These are phyloP conservation scores for Melaleuca alternifolia DNA, from an alignment of 345 rosid species.

Conservation along the genomic window DNA sequence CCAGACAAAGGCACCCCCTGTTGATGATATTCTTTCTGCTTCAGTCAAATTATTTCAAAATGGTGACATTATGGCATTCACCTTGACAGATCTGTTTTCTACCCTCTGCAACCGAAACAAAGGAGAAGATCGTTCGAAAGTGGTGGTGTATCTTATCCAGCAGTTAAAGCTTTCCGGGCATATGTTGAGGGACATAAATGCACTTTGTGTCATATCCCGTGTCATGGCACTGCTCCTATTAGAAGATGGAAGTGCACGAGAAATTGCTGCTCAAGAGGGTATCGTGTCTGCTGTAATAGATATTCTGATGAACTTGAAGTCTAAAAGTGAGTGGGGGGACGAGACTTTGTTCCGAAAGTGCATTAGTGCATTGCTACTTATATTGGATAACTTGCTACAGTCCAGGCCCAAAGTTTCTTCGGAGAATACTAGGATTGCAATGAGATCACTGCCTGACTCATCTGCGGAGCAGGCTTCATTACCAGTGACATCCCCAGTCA, in stretches of 20 bases:
- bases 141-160: slow-evolving; percentile 66
- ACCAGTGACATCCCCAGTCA: slow-evolving; percentile 15
- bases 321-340: slow-evolving; percentile 32
- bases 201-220: slow-evolving; percentile 79
- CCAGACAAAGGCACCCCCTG: slow-evolving; percentile 57
- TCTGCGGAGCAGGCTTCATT: slow-evolving; percentile 25
- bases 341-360: slow-evolving; percentile 69
- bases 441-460: slow-evolving; percentile 38
- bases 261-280: slow-evolving; percentile 73
- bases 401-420: slow-evolving; percentile 42
- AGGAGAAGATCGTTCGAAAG: slow-evolving; percentile 81
- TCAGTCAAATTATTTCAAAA: slow-evolving; percentile 66
- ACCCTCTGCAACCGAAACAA: slow-evolving; percentile 82
- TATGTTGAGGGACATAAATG: slow-evolving; percentile 52
- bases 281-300: slow-evolving; percentile 51
- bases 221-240: slow-evolving; percentile 69
- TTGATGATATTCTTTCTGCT: slow-evolving; percentile 79
- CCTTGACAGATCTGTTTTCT: slow-evolving; percentile 78
- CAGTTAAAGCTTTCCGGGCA: slow-evolving; percentile 72
- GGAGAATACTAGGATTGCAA: slow-evolving; percentile 35
- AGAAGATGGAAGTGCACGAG: slow-evolving; percentile 70
- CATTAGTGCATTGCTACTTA: slow-evolving; percentile 71
- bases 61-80: slow-evolving; percentile 64
- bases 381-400: slow-evolving; percentile 80
- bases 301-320: slow-evolving; percentile 56